Conservation (phyloP, 163 green algal genomes). For the Prototheca cutis region DNA sequence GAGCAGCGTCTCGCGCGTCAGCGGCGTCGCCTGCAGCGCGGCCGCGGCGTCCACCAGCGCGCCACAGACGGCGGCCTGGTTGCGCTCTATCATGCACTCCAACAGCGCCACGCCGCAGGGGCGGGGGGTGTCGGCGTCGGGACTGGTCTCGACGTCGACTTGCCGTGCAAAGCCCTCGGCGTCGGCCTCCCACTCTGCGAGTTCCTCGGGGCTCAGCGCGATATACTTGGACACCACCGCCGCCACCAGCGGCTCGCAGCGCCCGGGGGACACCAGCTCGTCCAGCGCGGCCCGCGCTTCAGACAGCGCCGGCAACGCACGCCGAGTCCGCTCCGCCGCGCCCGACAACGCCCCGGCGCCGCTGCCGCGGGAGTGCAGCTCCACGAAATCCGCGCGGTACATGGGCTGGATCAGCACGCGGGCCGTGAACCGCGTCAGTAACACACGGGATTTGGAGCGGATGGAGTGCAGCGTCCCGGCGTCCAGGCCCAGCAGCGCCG, state of each 20-base stretch:
- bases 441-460: constrained; percentile 24
- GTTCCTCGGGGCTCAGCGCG: constrained; percentile 56
- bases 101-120: constrained; percentile 65
- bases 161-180: constrained; percentile 27
- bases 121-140: constrained; percentile 64
- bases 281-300: constrained; percentile 19
- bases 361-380: constrained; percentile 5
- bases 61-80: constrained; percentile 31
- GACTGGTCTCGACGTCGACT: constrained; percentile 58
- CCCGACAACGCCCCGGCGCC: background rate
- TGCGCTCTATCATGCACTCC: constrained; percentile 66
- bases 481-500: constrained; percentile 26
- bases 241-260: constrained; percentile 31
- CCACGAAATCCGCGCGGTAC: constrained; percentile 46
- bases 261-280: constrained; percentile 19
- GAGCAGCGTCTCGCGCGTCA: constrained; percentile 33
- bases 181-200: constrained; percentile 54
- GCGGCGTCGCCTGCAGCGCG: constrained; percentile 31
- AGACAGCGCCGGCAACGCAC: background rate
- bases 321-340: constrained; percentile 4
- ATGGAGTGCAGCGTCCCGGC: constrained; percentile 12
- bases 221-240: constrained; percentile 55
- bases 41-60: constrained; percentile 44
- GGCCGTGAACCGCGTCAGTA: constrained; percentile 31
- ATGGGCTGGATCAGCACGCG: constrained; percentile 52